Conservation (phyloP, 768 basidiomycete genomes). For the Trametes villosa region DNA sequence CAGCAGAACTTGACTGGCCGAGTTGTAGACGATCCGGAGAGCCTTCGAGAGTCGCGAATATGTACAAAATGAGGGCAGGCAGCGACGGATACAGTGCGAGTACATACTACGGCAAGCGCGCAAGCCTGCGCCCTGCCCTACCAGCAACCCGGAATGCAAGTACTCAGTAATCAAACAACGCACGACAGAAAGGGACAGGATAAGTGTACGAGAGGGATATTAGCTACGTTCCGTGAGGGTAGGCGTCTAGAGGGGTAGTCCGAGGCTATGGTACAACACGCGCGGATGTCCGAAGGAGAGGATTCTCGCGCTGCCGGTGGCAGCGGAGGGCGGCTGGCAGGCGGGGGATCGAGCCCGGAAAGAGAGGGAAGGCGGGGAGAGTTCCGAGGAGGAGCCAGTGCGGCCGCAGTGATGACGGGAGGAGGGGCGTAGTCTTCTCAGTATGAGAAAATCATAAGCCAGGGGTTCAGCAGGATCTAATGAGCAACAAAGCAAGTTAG, state of each 20-base stretch:
- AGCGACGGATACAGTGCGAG: not conserved
- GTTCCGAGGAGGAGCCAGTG: not conserved
- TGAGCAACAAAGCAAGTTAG: not conserved
- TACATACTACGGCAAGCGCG: slow-evolving; percentile 1
- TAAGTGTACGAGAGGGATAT: not conserved
- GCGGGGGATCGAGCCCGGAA: too few relatives aligned
- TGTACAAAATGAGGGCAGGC: not conserved
- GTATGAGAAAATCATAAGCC: slow-evolving; percentile 84
- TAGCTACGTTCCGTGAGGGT: not conserved
- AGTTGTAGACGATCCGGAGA: too few relatives aligned
- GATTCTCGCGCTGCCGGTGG: too few relatives aligned
- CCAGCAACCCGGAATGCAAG: too few relatives aligned
- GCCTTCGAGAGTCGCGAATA: too few relatives aligned
- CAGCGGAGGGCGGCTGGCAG: too few relatives aligned
- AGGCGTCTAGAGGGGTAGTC: not conserved
- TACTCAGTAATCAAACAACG: too few relatives aligned
- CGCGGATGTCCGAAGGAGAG: not conserved
- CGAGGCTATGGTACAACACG: not conserved
- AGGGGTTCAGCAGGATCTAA: slow-evolving; percentile 64
- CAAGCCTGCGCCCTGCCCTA: slow-evolving; percentile 5
- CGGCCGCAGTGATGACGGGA: not conserved
- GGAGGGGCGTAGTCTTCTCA: slow-evolving; percentile 23
- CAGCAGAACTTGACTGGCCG: too few relatives aligned
- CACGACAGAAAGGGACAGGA: not conserved
- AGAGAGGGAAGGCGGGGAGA: not conserved